Base-by-base conservation (phyloP, 2,329 filamentous ascomycete species). In the Pseudofabraea citricarpa region DNA sequence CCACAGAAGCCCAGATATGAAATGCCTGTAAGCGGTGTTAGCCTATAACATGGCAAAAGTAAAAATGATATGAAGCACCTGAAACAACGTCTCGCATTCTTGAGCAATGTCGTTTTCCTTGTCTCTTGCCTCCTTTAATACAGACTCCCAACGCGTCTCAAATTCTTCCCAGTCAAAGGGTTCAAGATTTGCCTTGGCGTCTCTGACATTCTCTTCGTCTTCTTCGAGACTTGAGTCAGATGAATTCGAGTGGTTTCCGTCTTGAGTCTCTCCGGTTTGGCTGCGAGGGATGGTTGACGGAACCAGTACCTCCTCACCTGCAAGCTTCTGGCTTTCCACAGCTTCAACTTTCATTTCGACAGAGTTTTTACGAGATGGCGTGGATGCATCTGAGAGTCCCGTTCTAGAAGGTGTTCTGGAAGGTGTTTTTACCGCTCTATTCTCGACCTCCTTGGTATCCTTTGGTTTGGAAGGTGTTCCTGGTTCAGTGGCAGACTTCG, bases 101-200 rank as follows among this genome's bases (percentile, higher is more conserved):
- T 78, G 71, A 41, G 85, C 67, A 35, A 91, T 69, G 22, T 77
- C 69, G 35, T 73, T 72, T 59, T 95, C 89, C 2, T 80, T 67
- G 2, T 71, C 68, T 40, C 81, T 75, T 24, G 83, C 77, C 31
- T 81, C 72, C 12, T 70, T 65, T 55, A 95, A 76, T 15, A 79
- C 80, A 41, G 75, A 67, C 46, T 83, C 73, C 54, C 90, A 95
- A 32, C 79, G 77, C 1, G 69, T 59, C 62, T 90, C 75, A 23
- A 95, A 82, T n/a, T 83, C 75, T 3, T 82, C 71, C 90, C 90
- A 95, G 64, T 90, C 79, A 56, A 87, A 89, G 0, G 57, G 66
- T 42, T n/a, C n/a, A n/a, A n/a, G n/a, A n/a, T n/a, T n/a, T n/a
- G n/a, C n/a, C n/a, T n/a, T n/a, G n/a, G n/a, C n/a, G n/a, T n/a